phyloP scores from a whole-genome alignment of 225 moss, liverwort and hornwort genomes.

The Physcomitrium patens region DNA sequence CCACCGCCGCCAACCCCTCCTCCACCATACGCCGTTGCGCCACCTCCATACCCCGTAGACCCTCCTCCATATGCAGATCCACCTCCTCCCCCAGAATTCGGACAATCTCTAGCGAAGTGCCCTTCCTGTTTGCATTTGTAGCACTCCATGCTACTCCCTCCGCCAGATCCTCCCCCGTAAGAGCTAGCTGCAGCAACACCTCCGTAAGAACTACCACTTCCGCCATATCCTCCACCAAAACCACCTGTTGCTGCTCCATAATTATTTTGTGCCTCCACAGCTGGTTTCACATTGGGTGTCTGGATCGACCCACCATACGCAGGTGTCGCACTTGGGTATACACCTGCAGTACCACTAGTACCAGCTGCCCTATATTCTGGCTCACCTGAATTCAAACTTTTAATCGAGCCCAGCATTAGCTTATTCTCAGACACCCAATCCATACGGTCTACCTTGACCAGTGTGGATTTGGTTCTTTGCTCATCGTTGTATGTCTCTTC shows the following conservation, averaged over 20 bases:
- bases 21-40: background rate
- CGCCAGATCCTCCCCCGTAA: conserved; percentile 62
- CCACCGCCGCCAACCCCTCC: conserved; percentile 40
- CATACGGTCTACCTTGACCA: conserved; percentile 72
- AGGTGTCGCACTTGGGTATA: conserved; percentile 47
- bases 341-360: conserved; percentile 36
- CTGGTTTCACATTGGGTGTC: conserved; percentile 37
- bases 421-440: conserved; percentile 76
- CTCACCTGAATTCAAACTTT: conserved; percentile 63
- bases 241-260: conserved; percentile 55
- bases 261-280: conserved; percentile 39
- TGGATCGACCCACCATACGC: conserved; percentile 55
- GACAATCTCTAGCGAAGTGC: conserved; percentile 80
- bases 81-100: conserved; percentile 59
- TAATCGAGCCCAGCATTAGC: conserved; percentile 71
- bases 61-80: conserved; percentile 58
- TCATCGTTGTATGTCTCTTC: conserved; percentile 96
- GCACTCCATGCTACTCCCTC: conserved; percentile 60
- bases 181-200: conserved; percentile 52
- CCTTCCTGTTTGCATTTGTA: conserved; percentile 87
- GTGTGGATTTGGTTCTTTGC: conserved; percentile 80
- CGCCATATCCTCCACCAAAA: conserved; percentile 58
- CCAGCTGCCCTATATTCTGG: conserved; percentile 40
- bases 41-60: conserved; percentile 41
- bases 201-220: conserved; percentile 48